Percentiles rank a stretch among this genome's conserved stretches.
phyloP scores from a whole-genome alignment of 1,139 yeast species.

The Scheffersomyces parashehatae region DNA sequence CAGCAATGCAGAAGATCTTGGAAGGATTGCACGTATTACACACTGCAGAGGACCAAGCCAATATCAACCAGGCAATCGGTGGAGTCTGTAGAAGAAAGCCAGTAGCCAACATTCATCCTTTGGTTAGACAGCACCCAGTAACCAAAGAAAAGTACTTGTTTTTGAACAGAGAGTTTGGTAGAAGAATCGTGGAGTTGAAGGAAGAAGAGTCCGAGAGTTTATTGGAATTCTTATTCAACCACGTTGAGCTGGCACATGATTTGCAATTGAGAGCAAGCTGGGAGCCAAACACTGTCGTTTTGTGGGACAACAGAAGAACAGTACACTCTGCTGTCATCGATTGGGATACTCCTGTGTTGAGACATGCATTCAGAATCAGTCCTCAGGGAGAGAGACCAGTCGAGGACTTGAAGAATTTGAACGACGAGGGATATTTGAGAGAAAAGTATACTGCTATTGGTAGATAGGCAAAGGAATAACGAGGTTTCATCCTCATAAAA shows the following conservation, averaged over 20 bases:
- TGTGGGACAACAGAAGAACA: conserved; percentile 17
- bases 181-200: conserved; percentile 27
- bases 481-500: too few species aligned
- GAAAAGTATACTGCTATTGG: conserved; percentile 1
- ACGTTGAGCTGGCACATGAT: conserved; percentile 42
- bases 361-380: conserved; percentile 17
- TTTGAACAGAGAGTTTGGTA: conserved; percentile 25
- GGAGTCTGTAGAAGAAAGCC: conserved; percentile 25
- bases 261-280: conserved; percentile 58
- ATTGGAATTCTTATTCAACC: conserved; percentile 22
- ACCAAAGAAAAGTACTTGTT: conserved; percentile 24
- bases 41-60: conserved; percentile 27
- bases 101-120: conserved; percentile 27
- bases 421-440: conserved; percentile 7
- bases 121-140: conserved; percentile 27
- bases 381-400: conserved; percentile 15
- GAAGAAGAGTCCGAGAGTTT: conserved; percentile 27
- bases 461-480: too few species aligned
- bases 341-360: conserved; percentile 16
- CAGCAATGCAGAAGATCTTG: conserved; percentile 22
- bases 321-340: conserved; percentile 17
- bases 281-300: conserved; percentile 40
- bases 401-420: conserved; percentile 12
- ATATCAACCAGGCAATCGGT: conserved; percentile 17
- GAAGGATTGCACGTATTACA: conserved; percentile 28